phyloP scores from a whole-genome alignment of 2,329 filamentous ascomycete species.

The Beauveria caledonica region DNA sequence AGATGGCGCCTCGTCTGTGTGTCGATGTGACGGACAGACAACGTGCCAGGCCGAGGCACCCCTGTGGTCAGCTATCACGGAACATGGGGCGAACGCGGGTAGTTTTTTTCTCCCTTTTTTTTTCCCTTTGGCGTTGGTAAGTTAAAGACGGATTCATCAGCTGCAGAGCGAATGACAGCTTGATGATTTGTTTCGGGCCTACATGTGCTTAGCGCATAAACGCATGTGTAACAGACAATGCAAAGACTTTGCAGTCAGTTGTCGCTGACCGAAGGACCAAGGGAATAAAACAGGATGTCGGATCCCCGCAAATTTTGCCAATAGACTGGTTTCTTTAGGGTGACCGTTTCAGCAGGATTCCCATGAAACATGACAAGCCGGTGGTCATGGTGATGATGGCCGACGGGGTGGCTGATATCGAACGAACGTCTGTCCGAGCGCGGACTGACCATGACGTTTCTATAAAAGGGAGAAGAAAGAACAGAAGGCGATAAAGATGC shows the following conservation, averaged over 20 bases:
- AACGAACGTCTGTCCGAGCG: background rate
- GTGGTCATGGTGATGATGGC: background rate
- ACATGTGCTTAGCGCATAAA: too few relatives aligned
- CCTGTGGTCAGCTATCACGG: background rate
- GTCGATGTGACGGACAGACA: background rate
- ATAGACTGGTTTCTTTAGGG: background rate
- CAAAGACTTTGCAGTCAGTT: too few relatives aligned
- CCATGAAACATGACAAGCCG: constrained; percentile 2
- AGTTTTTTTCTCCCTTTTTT: background rate
- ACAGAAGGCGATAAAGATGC: too few relatives aligned
- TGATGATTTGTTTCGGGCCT: background rate
- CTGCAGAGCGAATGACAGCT: background rate
- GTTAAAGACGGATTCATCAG: background rate
- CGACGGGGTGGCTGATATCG: background rate
- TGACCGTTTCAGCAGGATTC: constrained; percentile 1
- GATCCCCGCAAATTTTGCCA: background rate
- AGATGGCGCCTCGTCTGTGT: background rate
- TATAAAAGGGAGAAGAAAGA: too few relatives aligned
- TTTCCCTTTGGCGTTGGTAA: background rate
- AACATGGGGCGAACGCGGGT: background rate
- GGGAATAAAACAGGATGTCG: background rate
- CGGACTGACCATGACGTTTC: too few relatives aligned
- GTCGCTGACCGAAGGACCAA: too few relatives aligned
- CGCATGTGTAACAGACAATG: too few relatives aligned
- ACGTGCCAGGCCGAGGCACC: background rate